Evolutionary conservation across 2,329 filamentous ascomycete species (phyloP), one percentile per base, ranked within the genome.

Genomic region (Fusarium sulawesiense): DNA sequence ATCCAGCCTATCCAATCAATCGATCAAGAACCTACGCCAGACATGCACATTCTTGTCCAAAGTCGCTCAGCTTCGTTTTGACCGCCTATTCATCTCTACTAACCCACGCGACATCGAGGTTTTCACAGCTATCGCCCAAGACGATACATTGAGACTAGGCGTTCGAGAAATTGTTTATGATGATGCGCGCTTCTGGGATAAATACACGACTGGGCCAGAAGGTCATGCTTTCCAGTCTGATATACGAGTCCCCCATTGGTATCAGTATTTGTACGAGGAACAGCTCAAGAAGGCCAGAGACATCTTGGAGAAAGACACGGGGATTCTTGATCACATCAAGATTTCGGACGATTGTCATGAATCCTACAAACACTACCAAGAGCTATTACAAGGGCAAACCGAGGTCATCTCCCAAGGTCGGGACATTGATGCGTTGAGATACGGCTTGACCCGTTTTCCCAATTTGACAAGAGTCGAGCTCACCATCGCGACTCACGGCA

Each of bases 401-500:
- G 60, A 77, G 2, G 74, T 81, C 0, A 63, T 82, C 3, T 50
- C 64, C 3, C 72, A 72, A 1, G 56, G 61, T 2, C 65, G 73
- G 8, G 78, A 84, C 55, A 60, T 68, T 2, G 50, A 67, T 11
- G 80, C 78, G 3, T 73, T 84, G 1, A 59, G 71, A 14, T 76
- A 78, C 27, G 41, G 32, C 18, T 7, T 54, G 78, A 73, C 67
- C 16, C 73, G 70, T 8, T 82, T 84, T 44, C 76, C 80, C 0
- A 72, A 71, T 4, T 65, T 84, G 9, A 75, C 57, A 34, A 77
- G 76, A 50, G 68, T 85, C 10, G 80, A 74, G 0, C 60, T 84
- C 18, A 83, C 81, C 7, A 79, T 78, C 16, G 79, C 79, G 3
- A 74, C 80, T 2, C 82, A 84, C 66, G 80, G 81, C 3, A 68